These are phyloP conservation scores for Citrullus colocynthis DNA, from an alignment of 306 rosid species.

Conservation along the genomic window DNA sequence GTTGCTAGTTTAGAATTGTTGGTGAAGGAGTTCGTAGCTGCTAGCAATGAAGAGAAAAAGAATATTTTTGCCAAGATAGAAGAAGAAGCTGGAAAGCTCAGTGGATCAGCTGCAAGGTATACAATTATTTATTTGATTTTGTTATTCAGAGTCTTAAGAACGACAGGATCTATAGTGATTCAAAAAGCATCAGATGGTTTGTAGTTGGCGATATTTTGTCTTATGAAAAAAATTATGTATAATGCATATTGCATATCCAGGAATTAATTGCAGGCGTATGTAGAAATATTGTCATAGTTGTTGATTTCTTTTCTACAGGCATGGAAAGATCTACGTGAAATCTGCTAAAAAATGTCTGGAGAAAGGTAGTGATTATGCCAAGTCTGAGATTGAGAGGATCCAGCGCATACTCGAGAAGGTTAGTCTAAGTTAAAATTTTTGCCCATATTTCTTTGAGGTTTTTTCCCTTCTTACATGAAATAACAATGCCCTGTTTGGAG, in stretches of 20 bases:
- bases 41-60: slow-evolving; percentile 47
- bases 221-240: not conserved
- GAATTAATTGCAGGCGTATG: not conserved
- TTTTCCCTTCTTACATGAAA: not conserved
- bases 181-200: not conserved
- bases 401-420: slow-evolving; percentile 76
- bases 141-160: not conserved
- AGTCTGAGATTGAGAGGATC: slow-evolving; percentile 64
- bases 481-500: not conserved
- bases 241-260: not conserved
- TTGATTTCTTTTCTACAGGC: slow-evolving; percentile 22
- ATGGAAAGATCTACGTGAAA: slow-evolving; percentile 62
- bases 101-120: slow-evolving; percentile 64
- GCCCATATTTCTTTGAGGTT: not conserved
- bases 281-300: not conserved
- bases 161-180: not conserved
- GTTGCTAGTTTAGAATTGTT: slow-evolving; percentile 33
- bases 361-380: slow-evolving; percentile 63
- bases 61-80: slow-evolving; percentile 35
- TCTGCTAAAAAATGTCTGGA: slow-evolving; percentile 51
- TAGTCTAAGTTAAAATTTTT: not conserved
- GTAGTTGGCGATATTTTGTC: not conserved
- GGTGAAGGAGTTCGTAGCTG: slow-evolving; percentile 64
- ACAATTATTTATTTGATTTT: slow-evolving; percentile 6
- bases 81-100: slow-evolving; percentile 65